Conservation (phyloP, 228 moss, liverwort and hornwort species). For the Sphagnum fallax region DNA sequence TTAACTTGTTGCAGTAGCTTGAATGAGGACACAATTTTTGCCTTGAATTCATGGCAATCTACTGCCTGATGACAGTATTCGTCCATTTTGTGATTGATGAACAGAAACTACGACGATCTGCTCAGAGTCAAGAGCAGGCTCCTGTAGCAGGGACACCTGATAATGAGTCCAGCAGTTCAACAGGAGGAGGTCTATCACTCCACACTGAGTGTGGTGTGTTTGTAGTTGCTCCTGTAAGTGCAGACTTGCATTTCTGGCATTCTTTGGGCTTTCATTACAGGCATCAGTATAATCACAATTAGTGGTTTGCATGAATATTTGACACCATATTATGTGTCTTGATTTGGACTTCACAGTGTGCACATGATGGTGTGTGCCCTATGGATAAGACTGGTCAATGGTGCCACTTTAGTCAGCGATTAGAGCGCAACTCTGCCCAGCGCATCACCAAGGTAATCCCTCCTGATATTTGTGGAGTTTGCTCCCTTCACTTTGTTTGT, state of each 20-base stretch:
- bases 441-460: constrained; percentile 57
- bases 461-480: neutral
- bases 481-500: too few species aligned
- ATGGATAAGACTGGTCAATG: constrained; percentile 82
- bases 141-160: neutral
- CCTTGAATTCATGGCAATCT: too few species aligned
- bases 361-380: constrained; percentile 89
- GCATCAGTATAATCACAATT: too few species aligned
- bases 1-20: too few species aligned
- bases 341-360: constrained; percentile 30
- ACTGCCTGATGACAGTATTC: too few species aligned
- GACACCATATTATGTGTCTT: neutral
- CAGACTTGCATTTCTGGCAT: neutral
- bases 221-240: constrained; percentile 73
- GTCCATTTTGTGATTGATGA: too few species aligned
- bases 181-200: neutral
- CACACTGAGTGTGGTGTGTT: constrained; percentile 42
- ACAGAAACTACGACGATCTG: constrained; percentile 29
- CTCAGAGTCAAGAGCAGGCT: constrained; percentile 18
- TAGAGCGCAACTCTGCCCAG: constrained; percentile 80
- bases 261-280: too few species aligned
- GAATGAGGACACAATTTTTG: too few species aligned
- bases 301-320: neutral
- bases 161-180: neutral
- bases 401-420: constrained; percentile 86